Conservation (phyloP, 2,329 filamentous ascomycete genomes). For the Meredithiella fracta region DNA sequence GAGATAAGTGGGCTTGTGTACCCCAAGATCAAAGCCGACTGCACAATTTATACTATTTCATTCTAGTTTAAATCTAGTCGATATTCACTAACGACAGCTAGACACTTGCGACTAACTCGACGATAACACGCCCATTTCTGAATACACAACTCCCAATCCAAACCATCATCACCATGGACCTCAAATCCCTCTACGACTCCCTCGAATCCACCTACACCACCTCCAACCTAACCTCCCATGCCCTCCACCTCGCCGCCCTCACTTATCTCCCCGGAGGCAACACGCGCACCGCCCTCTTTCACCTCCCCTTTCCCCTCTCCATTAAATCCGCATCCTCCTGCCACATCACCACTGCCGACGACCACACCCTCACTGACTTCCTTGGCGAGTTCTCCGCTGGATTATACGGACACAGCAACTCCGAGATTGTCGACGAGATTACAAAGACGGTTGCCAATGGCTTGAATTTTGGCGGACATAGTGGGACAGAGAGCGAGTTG, state of each 20-base stretch:
- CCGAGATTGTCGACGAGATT: slow-evolving; percentile 34
- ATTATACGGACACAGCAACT: slow-evolving; percentile 48
- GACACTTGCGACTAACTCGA: neutral
- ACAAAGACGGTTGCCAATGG: slow-evolving; percentile 29
- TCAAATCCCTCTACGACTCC: slow-evolving; percentile 1
- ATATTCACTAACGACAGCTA: neutral
- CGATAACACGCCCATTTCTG: no score
- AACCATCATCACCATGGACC: neutral
- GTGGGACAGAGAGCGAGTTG: slow-evolving; percentile 32
- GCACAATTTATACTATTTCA: neutral
- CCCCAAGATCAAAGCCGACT: neutral
- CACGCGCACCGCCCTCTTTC: slow-evolving; percentile 29
- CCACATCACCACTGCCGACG: slow-evolving; percentile 26
- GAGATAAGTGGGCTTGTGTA: neutral
- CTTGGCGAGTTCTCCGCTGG: slow-evolving; percentile 48
- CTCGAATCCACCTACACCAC: slow-evolving; percentile 5
- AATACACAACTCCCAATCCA: no score
- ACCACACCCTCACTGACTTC: slow-evolving; percentile 36
- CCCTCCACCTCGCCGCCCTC: neutral
- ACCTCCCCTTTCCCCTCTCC: slow-evolving; percentile 27
- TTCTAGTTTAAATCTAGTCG: neutral
- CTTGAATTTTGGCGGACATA: slow-evolving; percentile 38
- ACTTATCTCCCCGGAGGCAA: slow-evolving; percentile 27
- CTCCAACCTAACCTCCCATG: neutral
- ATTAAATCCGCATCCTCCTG: slow-evolving; percentile 13